Evolutionary conservation across 164 flowering plant genomes (phyloP).

Genomic region (Euptelea pleiosperma): DNA sequence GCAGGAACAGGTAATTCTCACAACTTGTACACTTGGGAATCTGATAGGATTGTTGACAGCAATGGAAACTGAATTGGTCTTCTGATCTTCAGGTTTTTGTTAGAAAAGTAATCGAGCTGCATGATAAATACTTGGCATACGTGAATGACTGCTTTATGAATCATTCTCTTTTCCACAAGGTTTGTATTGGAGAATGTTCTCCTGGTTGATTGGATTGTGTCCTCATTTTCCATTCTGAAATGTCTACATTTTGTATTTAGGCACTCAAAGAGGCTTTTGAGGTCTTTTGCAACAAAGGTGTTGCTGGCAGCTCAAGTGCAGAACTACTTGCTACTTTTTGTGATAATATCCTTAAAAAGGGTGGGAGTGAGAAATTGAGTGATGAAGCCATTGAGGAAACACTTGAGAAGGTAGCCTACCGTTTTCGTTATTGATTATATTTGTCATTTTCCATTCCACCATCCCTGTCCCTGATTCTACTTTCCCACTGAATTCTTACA

Average conservation of each 20-base stretch:
- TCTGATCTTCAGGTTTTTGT: slow-evolving; percentile 64
- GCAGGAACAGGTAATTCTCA: slow-evolving; percentile 73
- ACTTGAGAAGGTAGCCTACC: slow-evolving; percentile 67
- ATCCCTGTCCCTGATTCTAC: background rate
- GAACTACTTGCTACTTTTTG: slow-evolving; percentile 90
- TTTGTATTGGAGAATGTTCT: slow-evolving; percentile 19
- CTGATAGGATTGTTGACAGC: background rate
- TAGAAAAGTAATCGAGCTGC: slow-evolving; percentile 86
- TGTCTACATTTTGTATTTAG: slow-evolving; percentile 28
- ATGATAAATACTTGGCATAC: slow-evolving; percentile 85
- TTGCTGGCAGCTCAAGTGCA: slow-evolving; percentile 86
- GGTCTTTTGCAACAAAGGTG: slow-evolving; percentile 86
- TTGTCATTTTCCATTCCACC: background rate
- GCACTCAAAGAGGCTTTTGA: slow-evolving; percentile 97
- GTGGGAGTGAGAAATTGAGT: slow-evolving; percentile 92
- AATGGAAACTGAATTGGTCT: slow-evolving; percentile 14
- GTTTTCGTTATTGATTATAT: background rate
- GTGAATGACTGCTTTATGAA: slow-evolving; percentile 73
- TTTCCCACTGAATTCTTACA: slow-evolving; percentile 6
- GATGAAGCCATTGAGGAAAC: slow-evolving; percentile 96
- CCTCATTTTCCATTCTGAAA: slow-evolving; percentile 6
- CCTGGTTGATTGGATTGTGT: background rate
- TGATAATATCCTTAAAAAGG: slow-evolving; percentile 90
- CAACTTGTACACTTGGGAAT: background rate
- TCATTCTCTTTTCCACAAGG: slow-evolving; percentile 95